Percentiles rank a stretch among this genome's conserved stretches.
phyloP scores from a whole-genome alignment of 441 rosid species.

The Biscutella laevigata region DNA sequence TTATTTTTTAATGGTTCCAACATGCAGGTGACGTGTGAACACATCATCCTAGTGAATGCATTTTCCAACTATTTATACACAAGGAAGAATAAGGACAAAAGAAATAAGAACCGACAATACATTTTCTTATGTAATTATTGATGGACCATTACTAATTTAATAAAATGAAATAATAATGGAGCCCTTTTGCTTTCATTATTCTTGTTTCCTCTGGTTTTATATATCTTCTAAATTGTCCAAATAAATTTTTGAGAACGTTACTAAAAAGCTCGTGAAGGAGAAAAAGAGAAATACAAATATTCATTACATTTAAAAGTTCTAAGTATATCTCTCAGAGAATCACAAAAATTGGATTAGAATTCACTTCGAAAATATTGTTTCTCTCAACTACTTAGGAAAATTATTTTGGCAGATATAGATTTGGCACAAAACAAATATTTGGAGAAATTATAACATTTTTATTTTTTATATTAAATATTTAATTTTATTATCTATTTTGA shows the following conservation, averaged over 20 bases:
- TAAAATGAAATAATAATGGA: constrained; percentile 2
- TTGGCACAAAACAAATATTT: too few species aligned
- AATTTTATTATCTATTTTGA: too few species aligned
- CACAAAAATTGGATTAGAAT: neutral
- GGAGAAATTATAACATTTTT: too few species aligned
- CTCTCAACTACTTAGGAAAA: too few species aligned
- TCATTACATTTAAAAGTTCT: neutral
- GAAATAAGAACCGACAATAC: constrained; percentile 15
- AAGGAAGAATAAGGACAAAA: constrained; percentile 12
- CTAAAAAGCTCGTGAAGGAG: constrained; percentile 15
- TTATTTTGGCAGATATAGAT: too few species aligned
- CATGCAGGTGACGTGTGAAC: constrained; percentile 18
- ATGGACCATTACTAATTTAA: constrained; percentile 1
- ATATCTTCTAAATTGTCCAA: constrained; percentile 6
- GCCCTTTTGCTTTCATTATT: neutral
- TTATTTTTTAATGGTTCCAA: neutral
- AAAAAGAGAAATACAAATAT: neutral
- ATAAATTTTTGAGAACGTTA: neutral
- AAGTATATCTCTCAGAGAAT: neutral
- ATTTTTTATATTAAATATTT: too few species aligned
- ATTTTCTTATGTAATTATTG: constrained; percentile 11
- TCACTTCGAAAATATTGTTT: neutral
- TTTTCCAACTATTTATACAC: neutral
- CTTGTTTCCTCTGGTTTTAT: constrained; percentile 8
- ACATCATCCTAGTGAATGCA: constrained; percentile 15